phyloP scores from a whole-genome alignment of 2,329 filamentous ascomycete species.

The Trichoderma koningiopsis region DNA sequence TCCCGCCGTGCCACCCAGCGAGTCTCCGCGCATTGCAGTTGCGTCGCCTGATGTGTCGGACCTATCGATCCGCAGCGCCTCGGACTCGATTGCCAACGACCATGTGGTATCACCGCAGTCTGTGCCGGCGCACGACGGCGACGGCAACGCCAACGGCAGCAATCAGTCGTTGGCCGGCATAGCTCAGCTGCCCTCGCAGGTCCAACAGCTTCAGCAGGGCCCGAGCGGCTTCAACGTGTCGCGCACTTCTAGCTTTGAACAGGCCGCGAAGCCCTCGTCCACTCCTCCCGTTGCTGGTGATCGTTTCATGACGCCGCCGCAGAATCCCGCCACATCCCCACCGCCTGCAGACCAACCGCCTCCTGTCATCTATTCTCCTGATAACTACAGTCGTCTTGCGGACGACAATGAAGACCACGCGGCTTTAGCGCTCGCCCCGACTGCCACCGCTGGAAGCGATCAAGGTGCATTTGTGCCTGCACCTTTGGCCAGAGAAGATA shows the following conservation, averaged over 20 bases:
- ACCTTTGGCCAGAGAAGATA: constrained; percentile 2
- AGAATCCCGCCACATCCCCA: not conserved
- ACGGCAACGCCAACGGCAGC: not conserved
- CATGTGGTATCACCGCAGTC: constrained; percentile 23
- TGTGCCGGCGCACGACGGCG: not conserved
- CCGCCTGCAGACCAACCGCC: constrained; percentile 48
- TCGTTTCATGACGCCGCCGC: not conserved
- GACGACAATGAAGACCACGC: constrained; percentile 67
- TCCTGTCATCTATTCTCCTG: constrained; percentile 71
- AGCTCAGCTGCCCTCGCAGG: constrained; percentile 14
- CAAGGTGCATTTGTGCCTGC: constrained; percentile 33
- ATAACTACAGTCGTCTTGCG: constrained; percentile 73
- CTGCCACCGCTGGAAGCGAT: constrained; percentile 39
- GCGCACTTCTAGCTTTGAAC: constrained; percentile 22
- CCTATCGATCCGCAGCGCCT: constrained; percentile 10
- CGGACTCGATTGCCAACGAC: constrained; percentile 12
- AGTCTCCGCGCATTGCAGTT: constrained; percentile 5
- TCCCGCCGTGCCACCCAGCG: constrained; percentile 1
- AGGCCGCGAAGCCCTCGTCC: constrained; percentile 3
- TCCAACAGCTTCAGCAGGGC: constrained; percentile 1
- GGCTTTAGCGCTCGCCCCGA: constrained; percentile 54
- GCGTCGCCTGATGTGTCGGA: constrained; percentile 23
- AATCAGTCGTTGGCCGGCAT: constrained; percentile 17
- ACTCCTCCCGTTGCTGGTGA: constrained; percentile 10
- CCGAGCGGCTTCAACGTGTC: constrained; percentile 11